Evolutionary conservation across 2,329 filamentous ascomycete species (phyloP).

Genomic region (Phialophora tarda): DNA sequence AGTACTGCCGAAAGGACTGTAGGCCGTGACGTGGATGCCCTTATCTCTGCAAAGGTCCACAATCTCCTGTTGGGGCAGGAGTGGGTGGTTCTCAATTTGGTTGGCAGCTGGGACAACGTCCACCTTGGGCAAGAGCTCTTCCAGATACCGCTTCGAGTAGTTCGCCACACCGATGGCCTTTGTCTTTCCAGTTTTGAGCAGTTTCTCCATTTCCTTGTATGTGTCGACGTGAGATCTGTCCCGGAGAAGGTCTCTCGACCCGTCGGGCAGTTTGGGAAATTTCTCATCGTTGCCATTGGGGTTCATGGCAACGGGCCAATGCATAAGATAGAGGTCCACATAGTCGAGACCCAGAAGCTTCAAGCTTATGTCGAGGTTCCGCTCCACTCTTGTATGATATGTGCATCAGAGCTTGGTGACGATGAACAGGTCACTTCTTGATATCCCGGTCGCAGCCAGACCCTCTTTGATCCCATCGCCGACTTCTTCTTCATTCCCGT

Average conservation of each 20-base stretch:
- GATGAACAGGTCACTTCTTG: conserved; percentile 69
- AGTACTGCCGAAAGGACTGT: conserved; percentile 61
- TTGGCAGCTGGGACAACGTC: conserved; percentile 56
- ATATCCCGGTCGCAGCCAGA: conserved; percentile 64
- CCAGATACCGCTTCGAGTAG: conserved; percentile 56
- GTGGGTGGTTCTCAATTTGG: conserved; percentile 61
- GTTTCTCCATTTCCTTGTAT: conserved; percentile 59
- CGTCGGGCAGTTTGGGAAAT: conserved; percentile 49
- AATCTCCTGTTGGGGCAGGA: conserved; percentile 58
- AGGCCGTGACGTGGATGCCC: conserved; percentile 61
- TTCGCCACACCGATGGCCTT: conserved; percentile 61
- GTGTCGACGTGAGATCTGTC: conserved; percentile 43
- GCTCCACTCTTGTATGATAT: conserved; percentile 66
- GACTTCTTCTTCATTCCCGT: conserved; percentile 68
- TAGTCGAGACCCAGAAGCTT: conserved; percentile 69
- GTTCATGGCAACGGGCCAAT: conserved; percentile 64
- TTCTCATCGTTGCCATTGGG: conserved; percentile 54
- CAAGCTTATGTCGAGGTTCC: conserved; percentile 66
- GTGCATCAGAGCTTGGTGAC: conserved; percentile 74
- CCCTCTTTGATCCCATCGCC: conserved; percentile 62
- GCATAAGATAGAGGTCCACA: conserved; percentile 73
- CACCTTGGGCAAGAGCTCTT: conserved; percentile 54
- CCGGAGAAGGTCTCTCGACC: conserved; percentile 56
- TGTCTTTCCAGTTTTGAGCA: conserved; percentile 50
- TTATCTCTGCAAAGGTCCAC: conserved; percentile 56